Conservation (phyloP, 352 stramenopile genomes). For the Peronospora tabacina region DNA sequence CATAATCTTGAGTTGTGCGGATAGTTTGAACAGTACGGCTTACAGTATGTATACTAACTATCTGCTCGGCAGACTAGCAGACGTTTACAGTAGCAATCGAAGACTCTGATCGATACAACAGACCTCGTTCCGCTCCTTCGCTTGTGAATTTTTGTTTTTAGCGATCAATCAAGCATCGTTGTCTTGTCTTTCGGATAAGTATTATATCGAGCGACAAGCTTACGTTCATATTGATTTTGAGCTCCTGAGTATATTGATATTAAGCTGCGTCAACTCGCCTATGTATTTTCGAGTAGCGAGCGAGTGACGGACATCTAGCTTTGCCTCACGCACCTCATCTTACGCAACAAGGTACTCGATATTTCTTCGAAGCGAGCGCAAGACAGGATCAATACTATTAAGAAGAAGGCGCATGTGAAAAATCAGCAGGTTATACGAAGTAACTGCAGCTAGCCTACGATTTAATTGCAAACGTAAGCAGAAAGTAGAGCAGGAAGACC, state of each 20-base stretch:
- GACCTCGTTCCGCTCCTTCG: conserved; percentile 69
- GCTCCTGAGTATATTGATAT: conserved; percentile 79
- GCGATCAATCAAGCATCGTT: conserved; percentile 86
- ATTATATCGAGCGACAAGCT: conserved; percentile 32
- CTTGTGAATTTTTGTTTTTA: conserved; percentile 57
- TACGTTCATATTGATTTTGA: conserved; percentile 92
- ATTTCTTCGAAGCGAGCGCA: conserved; percentile 74
- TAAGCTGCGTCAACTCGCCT: conserved; percentile 65
- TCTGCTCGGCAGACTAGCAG: conserved; percentile 67
- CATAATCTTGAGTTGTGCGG: conserved; percentile 49
- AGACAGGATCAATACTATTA: neutral
- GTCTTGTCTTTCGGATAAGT: conserved; percentile 36
- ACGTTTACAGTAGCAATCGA: conserved; percentile 76
- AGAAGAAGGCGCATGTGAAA: conserved; percentile 2
- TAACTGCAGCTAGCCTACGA: conserved; percentile 6
- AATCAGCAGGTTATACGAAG: conserved; percentile 12
- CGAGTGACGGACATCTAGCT: conserved; percentile 68
- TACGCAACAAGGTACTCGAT: conserved; percentile 71
- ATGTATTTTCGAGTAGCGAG: conserved; percentile 57
- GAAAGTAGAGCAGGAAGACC: conserved; percentile 2
- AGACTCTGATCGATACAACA: conserved; percentile 32
- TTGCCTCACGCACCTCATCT: conserved; percentile 68
- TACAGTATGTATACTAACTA: conserved; percentile 67
- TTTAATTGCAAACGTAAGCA: conserved; percentile 2
- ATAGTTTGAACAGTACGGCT: conserved; percentile 65